These are phyloP conservation scores for Colletotrichum cuscutae DNA, from an alignment of 2,329 filamentous ascomycete genomes.

Conservation along the genomic window DNA sequence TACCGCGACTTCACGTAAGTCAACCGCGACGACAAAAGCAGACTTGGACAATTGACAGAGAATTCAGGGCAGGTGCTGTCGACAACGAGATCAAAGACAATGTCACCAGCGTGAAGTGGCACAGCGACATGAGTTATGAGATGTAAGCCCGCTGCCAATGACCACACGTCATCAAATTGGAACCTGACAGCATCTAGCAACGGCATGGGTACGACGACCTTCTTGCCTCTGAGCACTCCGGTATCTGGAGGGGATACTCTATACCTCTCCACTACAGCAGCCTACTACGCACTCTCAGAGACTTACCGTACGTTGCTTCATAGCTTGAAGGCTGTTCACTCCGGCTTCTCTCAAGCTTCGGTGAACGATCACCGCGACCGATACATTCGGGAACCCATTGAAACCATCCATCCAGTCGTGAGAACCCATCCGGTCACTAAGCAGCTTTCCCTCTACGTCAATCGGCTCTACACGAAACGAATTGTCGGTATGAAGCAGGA, in stretches of 20 bases:
- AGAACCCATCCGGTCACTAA: background rate
- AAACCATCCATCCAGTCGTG: conserved; percentile 4
- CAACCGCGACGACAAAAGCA: background rate
- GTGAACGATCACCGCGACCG: background rate
- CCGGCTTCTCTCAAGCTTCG: background rate
- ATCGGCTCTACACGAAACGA: conserved; percentile 8
- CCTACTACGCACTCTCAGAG: background rate
- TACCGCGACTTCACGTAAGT: background rate
- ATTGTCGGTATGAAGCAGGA: conserved; percentile 4
- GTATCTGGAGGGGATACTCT: background rate
- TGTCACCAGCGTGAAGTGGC: background rate
- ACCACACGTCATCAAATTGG: background rate
- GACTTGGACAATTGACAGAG: background rate
- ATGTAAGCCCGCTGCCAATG: background rate
- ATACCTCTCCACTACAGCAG: background rate
- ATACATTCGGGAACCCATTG: conserved; percentile 14
- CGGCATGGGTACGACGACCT: background rate
- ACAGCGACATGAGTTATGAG: background rate
- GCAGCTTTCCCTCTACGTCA: background rate
- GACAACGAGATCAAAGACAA: background rate
- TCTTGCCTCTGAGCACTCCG: background rate
- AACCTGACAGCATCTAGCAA: background rate
- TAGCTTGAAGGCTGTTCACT: background rate
- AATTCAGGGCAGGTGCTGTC: background rate
- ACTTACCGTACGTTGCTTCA: background rate